These are phyloP conservation scores for Pyrenula massariospora DNA, from an alignment of 495 filamentous ascomycete species.

Conservation along the genomic window DNA sequence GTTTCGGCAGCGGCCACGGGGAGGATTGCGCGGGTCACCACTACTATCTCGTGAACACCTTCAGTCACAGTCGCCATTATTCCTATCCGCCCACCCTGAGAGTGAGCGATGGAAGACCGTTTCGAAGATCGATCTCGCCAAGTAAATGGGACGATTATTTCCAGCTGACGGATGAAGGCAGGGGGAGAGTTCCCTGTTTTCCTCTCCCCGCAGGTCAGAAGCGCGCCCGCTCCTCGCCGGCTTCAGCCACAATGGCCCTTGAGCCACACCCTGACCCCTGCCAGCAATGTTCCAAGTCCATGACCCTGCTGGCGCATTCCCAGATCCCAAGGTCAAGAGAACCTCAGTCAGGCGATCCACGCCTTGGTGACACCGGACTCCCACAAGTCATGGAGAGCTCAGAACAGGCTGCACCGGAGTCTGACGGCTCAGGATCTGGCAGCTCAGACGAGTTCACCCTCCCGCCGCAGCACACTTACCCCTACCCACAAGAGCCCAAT, in stretches of 20 bases:
- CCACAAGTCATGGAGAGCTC: constrained; percentile 39
- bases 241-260: background rate
- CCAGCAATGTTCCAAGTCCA: background rate
- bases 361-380: background rate
- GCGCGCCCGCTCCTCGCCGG: background rate
- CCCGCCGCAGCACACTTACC: constrained; percentile 24
- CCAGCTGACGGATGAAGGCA: background rate
- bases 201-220: background rate
- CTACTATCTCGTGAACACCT: background rate
- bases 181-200: background rate
- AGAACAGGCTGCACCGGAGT: constrained; percentile 25
- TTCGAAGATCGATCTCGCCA: background rate
- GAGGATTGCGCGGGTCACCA: background rate
- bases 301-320: background rate
- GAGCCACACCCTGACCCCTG: background rate
- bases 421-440: constrained; percentile 54
- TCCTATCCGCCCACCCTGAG: background rate
- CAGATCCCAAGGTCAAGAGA: background rate
- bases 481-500: background rate
- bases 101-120: background rate
- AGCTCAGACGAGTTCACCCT: constrained; percentile 46
- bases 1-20: background rate
- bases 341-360: background rate
- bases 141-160: background rate
- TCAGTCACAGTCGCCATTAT: background rate